phyloP scores from a whole-genome alignment of 257 asterid species.

The Paulownia fortunei region DNA sequence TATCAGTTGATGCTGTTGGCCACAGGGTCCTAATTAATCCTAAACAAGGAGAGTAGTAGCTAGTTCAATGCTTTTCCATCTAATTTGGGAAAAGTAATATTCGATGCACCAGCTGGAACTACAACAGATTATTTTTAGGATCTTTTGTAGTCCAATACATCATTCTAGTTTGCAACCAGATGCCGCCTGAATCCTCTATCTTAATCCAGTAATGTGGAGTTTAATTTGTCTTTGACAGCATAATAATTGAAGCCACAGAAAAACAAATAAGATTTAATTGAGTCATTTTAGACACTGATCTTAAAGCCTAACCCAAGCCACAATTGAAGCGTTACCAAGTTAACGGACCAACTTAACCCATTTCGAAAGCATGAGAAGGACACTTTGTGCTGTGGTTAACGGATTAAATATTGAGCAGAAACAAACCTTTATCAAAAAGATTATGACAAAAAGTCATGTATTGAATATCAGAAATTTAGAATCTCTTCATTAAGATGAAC shows the following conservation, averaged over 20 bases:
- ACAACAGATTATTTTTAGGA: background rate
- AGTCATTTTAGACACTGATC: background rate
- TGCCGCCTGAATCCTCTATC: background rate
- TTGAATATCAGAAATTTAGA: background rate
- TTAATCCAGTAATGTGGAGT: background rate
- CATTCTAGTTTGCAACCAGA: background rate
- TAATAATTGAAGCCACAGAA: background rate
- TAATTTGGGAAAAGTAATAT: background rate
- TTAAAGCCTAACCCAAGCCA: background rate
- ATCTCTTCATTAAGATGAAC: background rate
- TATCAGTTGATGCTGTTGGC: background rate
- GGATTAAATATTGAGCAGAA: background rate
- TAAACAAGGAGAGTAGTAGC: background rate
- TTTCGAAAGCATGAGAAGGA: background rate
- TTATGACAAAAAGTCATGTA: background rate
- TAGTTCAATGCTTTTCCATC: background rate
- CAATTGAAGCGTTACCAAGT: background rate
- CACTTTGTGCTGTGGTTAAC: too few relatives aligned
- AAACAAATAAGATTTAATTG: background rate
- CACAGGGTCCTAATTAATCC: background rate
- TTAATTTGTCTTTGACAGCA: background rate
- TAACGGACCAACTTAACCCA: background rate
- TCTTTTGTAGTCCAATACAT: background rate
- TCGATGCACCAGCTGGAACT: background rate
- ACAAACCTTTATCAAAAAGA: background rate